phyloP scores from a whole-genome alignment of 2,329 filamentous ascomycete species.

The Pyricularia sp. region DNA sequence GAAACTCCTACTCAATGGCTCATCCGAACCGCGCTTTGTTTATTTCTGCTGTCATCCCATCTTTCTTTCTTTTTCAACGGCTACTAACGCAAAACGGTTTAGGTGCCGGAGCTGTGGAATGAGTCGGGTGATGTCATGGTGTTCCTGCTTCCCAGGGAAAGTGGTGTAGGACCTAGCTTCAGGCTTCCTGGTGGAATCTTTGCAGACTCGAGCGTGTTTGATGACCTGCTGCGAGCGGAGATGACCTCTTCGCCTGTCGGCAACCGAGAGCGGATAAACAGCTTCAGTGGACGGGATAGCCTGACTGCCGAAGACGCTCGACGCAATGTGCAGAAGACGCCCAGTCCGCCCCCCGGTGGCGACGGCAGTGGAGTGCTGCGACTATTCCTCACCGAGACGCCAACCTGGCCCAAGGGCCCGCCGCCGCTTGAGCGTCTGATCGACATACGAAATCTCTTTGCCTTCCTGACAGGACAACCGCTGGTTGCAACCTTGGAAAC shows the following conservation, averaged over 20 bases:
- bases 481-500: conserved; percentile 47
- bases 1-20: background rate
- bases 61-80: background rate
- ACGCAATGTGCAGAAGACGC: conserved; percentile 23
- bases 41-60: background rate
- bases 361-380: conserved; percentile 32
- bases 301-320: conserved; percentile 41
- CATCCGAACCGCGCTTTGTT: background rate
- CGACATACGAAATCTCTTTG: conserved; percentile 55
- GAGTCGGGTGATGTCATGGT: conserved; percentile 48
- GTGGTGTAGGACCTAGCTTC: conserved; percentile 47
- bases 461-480: conserved; percentile 54
- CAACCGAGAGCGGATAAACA: conserved; percentile 27
- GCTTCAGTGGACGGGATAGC: conserved; percentile 37
- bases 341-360: conserved; percentile 26
- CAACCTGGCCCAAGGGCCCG: conserved; percentile 21
- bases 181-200: conserved; percentile 47
- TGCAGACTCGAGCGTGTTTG: conserved; percentile 43
- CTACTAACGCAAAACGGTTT: background rate
- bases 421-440: conserved; percentile 43
- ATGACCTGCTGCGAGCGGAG: conserved; percentile 40
- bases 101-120: conserved; percentile 60
- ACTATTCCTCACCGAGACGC: conserved; percentile 43
- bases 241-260: conserved; percentile 20
- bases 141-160: conserved; percentile 43